Conservation (phyloP, 352 stramenopile species). For the Phytophthora idaei region DNA sequence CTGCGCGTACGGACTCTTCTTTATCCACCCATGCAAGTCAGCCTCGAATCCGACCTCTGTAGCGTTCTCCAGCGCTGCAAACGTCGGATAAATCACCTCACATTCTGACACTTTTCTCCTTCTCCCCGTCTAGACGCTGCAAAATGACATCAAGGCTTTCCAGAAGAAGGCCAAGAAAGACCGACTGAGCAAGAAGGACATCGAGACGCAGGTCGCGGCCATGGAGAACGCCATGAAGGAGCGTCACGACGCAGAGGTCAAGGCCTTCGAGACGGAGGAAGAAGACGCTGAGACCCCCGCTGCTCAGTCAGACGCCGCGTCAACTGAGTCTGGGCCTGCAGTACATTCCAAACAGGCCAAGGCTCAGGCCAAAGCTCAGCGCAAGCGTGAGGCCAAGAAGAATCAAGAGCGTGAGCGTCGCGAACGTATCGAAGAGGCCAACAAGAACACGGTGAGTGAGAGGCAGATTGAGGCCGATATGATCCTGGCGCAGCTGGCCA, state of each 20-base stretch:
- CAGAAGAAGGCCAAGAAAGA: slow-evolving; percentile 90
- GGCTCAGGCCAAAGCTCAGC: slow-evolving; percentile 76
- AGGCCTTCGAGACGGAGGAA: slow-evolving; percentile 31
- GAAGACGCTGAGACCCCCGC: slow-evolving; percentile 3
- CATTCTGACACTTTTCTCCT: slow-evolving; percentile 1
- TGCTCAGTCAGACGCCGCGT: slow-evolving; percentile 1
- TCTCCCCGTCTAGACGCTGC: slow-evolving; percentile 52
- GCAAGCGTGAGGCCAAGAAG: slow-evolving; percentile 78
- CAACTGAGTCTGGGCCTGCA: slow-evolving; percentile 3
- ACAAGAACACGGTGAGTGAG: slow-evolving; percentile 79
- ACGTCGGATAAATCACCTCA: background rate
- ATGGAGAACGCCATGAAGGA: slow-evolving; percentile 68
- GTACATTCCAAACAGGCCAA: slow-evolving; percentile 50
- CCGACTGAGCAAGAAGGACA: slow-evolving; percentile 76
- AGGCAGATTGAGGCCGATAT: slow-evolving; percentile 83
- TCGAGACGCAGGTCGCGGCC: slow-evolving; percentile 53
- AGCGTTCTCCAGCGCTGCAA: background rate
- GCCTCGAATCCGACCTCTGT: background rate
- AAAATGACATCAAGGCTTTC: slow-evolving; percentile 80
- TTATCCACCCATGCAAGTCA: background rate
- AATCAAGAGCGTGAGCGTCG: slow-evolving; percentile 73
- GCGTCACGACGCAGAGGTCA: slow-evolving; percentile 62
- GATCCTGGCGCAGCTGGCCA: slow-evolving; percentile 65
- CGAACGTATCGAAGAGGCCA: slow-evolving; percentile 79
- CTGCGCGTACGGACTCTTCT: slow-evolving; percentile 55